Evolutionary conservation across 495 filamentous ascomycete species (phyloP), one percentile per base, ranked within the genome.

Genomic region (Aspergillus indologenus): DNA sequence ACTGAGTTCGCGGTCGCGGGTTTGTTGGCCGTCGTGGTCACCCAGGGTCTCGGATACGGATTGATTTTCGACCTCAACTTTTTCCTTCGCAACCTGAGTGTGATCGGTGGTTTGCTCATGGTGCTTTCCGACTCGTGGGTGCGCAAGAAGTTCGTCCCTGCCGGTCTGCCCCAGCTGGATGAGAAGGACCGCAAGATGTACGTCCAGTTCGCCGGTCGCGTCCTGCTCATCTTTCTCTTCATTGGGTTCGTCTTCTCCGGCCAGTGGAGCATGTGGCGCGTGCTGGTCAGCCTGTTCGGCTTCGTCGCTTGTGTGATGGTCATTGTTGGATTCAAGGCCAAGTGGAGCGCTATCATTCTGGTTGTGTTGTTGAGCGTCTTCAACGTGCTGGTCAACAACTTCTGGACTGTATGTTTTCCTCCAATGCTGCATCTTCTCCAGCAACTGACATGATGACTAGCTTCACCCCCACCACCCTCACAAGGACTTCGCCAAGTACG

Each of bases 101-200:
- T 98, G 65, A 90, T 98, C 78, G 94, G 94, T 64, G 94, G 94
- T 54, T 83, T 98, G 45, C 81, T 98, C 49, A 97, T 98, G 94
- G 95, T 98, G 4, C 81, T 98, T 15, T 97, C 92, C 18, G 94
- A 98, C 78, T 93, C 89, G 50, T 98, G 92, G 92, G 90, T 96
- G 67, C 88, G 93, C 72, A 97, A 97, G 85, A 88, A 86, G 73
- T 96, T 97, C 77, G 92, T 92, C 14, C 96, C 96, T 45, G 94
- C 94, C 23, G 94, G 94, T 44, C 80, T 98, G 57, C 94, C 94
- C 53, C 84, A 90, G 76, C 81, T 98, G 21, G 93, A 96, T 65
- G 94, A 98, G 82, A 97, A 97, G 84, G 95, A 98, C 73, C 88
- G 91, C 72, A 98, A 98, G 83, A 97, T 97, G 91, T 98, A 98